Evolutionary conservation across 768 basidiomycete species (phyloP), one percentile per base, ranked within the genome.

Genomic region (Cyathus striatus): DNA sequence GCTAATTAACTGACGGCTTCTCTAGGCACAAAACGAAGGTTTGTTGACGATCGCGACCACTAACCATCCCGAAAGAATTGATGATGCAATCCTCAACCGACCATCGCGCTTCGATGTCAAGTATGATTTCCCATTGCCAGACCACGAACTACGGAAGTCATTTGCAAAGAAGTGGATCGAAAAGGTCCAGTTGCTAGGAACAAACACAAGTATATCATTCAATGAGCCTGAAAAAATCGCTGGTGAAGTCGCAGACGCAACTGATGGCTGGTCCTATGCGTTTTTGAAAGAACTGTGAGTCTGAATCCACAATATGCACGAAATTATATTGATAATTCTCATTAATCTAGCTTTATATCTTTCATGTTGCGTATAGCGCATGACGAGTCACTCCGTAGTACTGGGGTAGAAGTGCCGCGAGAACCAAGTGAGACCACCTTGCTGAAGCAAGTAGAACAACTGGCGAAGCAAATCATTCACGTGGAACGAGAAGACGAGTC

Each of bases 201-300:
- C 7, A 10, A 18, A 18, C 6, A 18, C 35, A 6, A 18, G 17
- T 18, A 36, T 36, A 9, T 7, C 6, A 36, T 9, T 36, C 35
- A 18, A 36, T 9, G 17, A 36, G 10, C 10, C 35, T 12, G 35
- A 36, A 36, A 18, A 9, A 10, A 18, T 36, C 7, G 35, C 35
- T 7, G 17, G 10, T 36, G 35, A 36, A 18, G 35, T 36, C 35
- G 7, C 35, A 9, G 35, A 36, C 6, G 20, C 10, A 18, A 36
- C 35, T 9, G 35, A 36, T 7, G 35, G 35, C 7, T 36, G 35
- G 35, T 9, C 35, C 10, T 36, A 12, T 18, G 35, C 35, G 10
- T 36, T 36, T 18, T 18, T 36, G 35, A 36, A 36, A 18, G 35
- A 36, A 36, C 35, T 36, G 35, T 36, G 20, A 36, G 35, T 18